Percentiles rank a stretch among this genome's conserved stretches.
These are phyloP conservation scores for Withania somnifera DNA, from an alignment of 305 asterid species.

Conservation along the genomic window DNA sequence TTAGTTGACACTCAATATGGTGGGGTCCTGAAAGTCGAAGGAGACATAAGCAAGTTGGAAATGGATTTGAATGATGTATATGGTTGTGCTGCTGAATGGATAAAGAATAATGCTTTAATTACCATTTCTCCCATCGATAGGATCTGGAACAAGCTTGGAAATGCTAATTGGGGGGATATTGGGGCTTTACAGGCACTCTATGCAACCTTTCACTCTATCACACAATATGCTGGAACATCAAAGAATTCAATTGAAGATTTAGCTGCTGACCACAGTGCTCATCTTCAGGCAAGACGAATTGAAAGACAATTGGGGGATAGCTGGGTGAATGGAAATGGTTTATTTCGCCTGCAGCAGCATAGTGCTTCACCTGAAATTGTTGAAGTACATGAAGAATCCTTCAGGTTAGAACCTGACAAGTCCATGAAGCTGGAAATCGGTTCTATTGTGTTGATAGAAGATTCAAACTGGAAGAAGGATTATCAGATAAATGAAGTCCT, in stretches of 20 bases:
- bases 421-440: slow-evolving; percentile 62
- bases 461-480: slow-evolving; percentile 53
- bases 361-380: slow-evolving; percentile 84
- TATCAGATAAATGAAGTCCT: slow-evolving; percentile 51
- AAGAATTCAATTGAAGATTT: slow-evolving; percentile 74
- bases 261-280: slow-evolving; percentile 88
- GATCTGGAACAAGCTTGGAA: slow-evolving; percentile 97
- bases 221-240: slow-evolving; percentile 70
- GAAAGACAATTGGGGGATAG: slow-evolving; percentile 64
- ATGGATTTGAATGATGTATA: slow-evolving; percentile 56
- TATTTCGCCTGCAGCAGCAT: slow-evolving; percentile 57
- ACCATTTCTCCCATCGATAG: slow-evolving; percentile 72
- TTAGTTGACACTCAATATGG: slow-evolving; percentile 79
- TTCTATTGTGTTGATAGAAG: slow-evolving; percentile 54
- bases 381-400: slow-evolving; percentile 66
- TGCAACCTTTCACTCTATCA: slow-evolving; percentile 77
- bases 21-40: slow-evolving; percentile 78
- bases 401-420: slow-evolving; percentile 41
- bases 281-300: slow-evolving; percentile 76
- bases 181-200: slow-evolving; percentile 88
- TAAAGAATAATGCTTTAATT: slow-evolving; percentile 48
- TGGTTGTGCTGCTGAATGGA: slow-evolving; percentile 77
- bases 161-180: slow-evolving; percentile 93
- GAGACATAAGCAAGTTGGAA: slow-evolving; percentile 69
- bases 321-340: slow-evolving; percentile 46